Base-by-base conservation (phyloP, 208 protist genomes). In the Strigomonas galati region DNA sequence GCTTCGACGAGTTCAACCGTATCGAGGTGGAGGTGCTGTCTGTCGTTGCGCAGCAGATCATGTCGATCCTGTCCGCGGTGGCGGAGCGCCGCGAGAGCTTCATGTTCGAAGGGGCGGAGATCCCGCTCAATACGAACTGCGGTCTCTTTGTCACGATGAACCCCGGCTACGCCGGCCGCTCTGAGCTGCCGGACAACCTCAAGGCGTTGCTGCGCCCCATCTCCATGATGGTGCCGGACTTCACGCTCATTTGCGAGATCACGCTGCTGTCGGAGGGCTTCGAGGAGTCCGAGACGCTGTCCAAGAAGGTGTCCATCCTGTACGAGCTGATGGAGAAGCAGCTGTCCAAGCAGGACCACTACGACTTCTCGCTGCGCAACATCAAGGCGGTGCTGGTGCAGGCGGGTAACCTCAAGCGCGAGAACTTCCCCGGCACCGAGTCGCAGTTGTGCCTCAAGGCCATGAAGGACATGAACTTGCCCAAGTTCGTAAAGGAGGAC, bases 131-230 rank as follows among this genome's bases (percentile, higher is more conserved):
- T 60, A 69, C 81, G 67, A 98, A 94, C 61, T 98, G 91, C 79
- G 98, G 97, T 68, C 92, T 99, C 37, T 99, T 99, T 77, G 96
- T 99, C 12, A 99, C 98, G 19, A 99, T 99, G 98, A 99, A 99
- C 78, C 98, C 98, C 49, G 96, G 97, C 57, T 99, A 99, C 84
- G 97, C 97, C 17, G 98, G 98, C 23, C 94, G 98, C 48, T 97
- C 97, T 6, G 97, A 99, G 79, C 85, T 99, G 37, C 98, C 98
- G 6, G 98, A 99, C 76, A 99, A 99, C 84, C 85, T 99, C 21
- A 99, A 99, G 78, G 93, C 94, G 10, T 78, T 99, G 40, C 89
- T 99, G 56, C 89, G 98, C n/a, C 98, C 98, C 40, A 96, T 99
- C 30, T 96, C 98, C 12, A 99, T 99, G 98, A 99, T 99, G 93